Base-by-base conservation (phyloP, 805 yeast genomes). In the Wickerhamiella azymoides region DNA sequence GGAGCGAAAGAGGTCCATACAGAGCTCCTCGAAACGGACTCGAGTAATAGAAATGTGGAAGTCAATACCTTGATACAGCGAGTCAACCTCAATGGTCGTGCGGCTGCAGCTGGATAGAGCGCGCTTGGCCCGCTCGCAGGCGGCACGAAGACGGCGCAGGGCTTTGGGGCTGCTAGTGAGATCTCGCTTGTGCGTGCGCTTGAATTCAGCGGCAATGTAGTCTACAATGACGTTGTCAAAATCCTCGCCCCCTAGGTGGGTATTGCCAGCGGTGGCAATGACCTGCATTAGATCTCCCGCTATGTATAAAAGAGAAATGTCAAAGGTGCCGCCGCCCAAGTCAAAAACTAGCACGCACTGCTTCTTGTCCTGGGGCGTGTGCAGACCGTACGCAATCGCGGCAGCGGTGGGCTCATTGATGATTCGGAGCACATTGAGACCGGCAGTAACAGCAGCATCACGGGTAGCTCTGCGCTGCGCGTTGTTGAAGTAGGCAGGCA, bases 71-170 rank as follows among this genome's bases (percentile, higher is more conserved):
- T 89, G 95, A 61, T 71, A 82, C 61, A 89, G 79, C 40, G 96
- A 83, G 68, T 89, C 98, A 60, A 92, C 88, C 72, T 92, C 97
- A 61, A 89, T 80, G 63, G 96, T 82, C 38, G 96, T 82, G 50
- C 94, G 85, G 75, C 88, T 85, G 68, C 89, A 95, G 50, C 94
- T 80, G 18, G 97, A 89, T 62, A 89, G 74, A 38, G 94, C 79
- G 72, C 98, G 82, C 78, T 89, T 89, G 46, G 97, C 97, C 75
- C 92, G 85, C 73, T 88, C 96, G 64, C 86, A 94, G 65, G 89
- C 96, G 64, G 95, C 83, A 79, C 89, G 86, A 62, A 88, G 77
- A 71, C 89, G 84, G 58, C 94, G 83, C 59, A 88, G 68, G 36
- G 96, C 86, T 70, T 86, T 82, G 57, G 78, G 73, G 71, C 84